A percentile compares a stretch with the other conserved stretches of the same genome.
These are phyloP conservation scores for Diaporthe helianthi DNA, from an alignment of 2,329 filamentous ascomycete species.

Conservation along the genomic window DNA sequence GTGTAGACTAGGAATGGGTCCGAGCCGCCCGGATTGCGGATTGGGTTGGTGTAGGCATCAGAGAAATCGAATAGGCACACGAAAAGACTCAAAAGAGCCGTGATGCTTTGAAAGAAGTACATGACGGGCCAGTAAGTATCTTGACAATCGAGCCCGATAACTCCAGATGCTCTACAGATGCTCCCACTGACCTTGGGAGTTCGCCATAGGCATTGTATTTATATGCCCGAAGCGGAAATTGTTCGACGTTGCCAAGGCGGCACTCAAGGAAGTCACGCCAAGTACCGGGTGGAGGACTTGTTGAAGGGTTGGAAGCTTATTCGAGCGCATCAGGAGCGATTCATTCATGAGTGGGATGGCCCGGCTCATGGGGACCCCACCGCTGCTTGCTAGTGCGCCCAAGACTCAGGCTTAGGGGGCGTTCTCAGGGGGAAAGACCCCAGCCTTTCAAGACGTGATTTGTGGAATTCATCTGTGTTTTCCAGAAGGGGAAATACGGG, in stretches of 20 bases:
- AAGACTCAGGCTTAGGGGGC: background rate
- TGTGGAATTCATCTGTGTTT: conserved; percentile 27
- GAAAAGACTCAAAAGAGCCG: conserved; percentile 34
- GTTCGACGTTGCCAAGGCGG: conserved; percentile 7
- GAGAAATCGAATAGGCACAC: conserved; percentile 36
- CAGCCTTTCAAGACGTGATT: conserved; percentile 4
- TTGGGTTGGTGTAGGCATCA: conserved; percentile 57
- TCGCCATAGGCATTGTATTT: background rate
- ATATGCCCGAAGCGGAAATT: background rate
- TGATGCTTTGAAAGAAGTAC: conserved; percentile 27
- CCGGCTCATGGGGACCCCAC: background rate
- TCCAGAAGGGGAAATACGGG: conserved; percentile 19
- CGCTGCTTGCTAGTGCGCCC: background rate
- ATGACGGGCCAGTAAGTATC: background rate
- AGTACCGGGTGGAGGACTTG: background rate
- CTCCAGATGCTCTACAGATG: background rate
- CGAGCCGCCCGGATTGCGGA: conserved; percentile 56
- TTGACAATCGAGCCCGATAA: background rate
- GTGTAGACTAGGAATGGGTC: conserved; percentile 61
- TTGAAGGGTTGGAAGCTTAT: background rate
- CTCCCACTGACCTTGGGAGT: background rate
- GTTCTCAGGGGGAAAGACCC: background rate
- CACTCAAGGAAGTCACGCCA: background rate
- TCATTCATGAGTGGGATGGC: background rate
- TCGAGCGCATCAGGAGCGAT: conserved; percentile 20